A percentile compares a stretch with the other conserved stretches of the same genome.
These are phyloP conservation scores for Mallotus repandus DNA, from an alignment of 441 rosid genomes.

Conservation along the genomic window DNA sequence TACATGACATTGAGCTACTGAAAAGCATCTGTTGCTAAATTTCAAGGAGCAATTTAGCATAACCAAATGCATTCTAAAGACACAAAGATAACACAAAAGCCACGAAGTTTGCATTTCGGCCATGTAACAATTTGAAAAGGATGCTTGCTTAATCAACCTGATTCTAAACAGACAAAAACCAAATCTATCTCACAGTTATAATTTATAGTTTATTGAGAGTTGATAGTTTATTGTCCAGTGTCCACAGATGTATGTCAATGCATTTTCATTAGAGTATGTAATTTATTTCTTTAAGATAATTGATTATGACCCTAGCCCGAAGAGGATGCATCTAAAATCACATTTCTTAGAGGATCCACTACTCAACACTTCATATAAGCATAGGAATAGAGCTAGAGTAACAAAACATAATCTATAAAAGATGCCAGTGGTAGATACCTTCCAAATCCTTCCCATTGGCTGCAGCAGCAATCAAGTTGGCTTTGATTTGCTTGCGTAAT, in stretches of 20 bases:
- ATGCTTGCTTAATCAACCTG: neutral
- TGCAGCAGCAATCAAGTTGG: slow-evolving; percentile 85
- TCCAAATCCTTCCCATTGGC: slow-evolving; percentile 97
- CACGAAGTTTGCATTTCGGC: neutral
- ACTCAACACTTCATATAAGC: neutral
- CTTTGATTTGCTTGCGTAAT: slow-evolving; percentile 92
- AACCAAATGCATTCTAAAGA: neutral
- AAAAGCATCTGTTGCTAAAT: neutral
- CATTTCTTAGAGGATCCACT: neutral
- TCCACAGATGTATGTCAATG: too few species aligned
- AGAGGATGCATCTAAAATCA: neutral
- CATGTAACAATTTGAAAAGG: neutral
- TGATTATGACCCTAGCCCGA: neutral
- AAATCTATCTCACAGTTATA: neutral
- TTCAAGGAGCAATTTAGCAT: neutral
- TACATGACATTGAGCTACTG: neutral
- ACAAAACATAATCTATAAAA: neutral
- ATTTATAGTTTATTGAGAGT: neutral
- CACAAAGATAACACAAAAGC: neutral
- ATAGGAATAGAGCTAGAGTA: neutral
- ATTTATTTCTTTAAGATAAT: neutral
- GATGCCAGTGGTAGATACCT: slow-evolving; percentile 43
- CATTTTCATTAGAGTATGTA: neutral
- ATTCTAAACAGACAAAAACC: neutral
- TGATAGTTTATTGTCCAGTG: neutral